phyloP scores from a whole-genome alignment of 805 yeast genomes.

The Barnettozyma pratensis region DNA sequence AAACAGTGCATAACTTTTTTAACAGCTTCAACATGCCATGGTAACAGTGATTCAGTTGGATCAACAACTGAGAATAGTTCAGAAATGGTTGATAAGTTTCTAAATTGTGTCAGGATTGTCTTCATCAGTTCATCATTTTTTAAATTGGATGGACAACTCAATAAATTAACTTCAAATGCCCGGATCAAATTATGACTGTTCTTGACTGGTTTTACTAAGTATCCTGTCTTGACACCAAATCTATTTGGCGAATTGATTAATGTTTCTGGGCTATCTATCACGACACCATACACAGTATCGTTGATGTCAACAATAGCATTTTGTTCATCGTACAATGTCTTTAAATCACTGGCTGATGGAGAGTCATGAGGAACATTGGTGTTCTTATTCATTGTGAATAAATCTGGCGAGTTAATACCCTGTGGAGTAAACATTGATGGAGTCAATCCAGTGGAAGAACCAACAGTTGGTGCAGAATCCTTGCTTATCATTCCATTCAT shows the following conservation, averaged over 20 bases:
- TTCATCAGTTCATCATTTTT: constrained; percentile 50
- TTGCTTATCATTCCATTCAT: background rate
- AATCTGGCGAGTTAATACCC: constrained; percentile 23
- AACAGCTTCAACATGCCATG: constrained; percentile 74
- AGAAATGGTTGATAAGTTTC: constrained; percentile 42
- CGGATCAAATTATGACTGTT: constrained; percentile 26
- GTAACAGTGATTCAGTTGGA: constrained; percentile 40
- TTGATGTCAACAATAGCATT: constrained; percentile 40
- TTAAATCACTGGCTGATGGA: constrained; percentile 9
- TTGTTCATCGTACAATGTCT: constrained; percentile 6
- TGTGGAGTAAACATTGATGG: constrained; percentile 27
- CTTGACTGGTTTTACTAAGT: constrained; percentile 41
- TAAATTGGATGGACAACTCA: constrained; percentile 71
- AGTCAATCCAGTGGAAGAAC: constrained; percentile 23
- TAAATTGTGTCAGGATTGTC: constrained; percentile 53
- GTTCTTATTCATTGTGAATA: constrained; percentile 15
- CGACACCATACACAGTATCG: constrained; percentile 49
- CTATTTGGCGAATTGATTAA: constrained; percentile 67
- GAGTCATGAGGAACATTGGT: constrained; percentile 13
- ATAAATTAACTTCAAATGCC: constrained; percentile 56
- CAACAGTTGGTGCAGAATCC: constrained; percentile 23
- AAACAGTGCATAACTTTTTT: constrained; percentile 52
- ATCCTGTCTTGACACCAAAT: constrained; percentile 68
- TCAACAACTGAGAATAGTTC: constrained; percentile 33
- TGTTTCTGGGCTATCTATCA: constrained; percentile 58